Percentiles rank a stretch among this genome's conserved stretches.
phyloP scores from a whole-genome alignment of 2,329 filamentous ascomycete species.

The Cytospora schulzeri region DNA sequence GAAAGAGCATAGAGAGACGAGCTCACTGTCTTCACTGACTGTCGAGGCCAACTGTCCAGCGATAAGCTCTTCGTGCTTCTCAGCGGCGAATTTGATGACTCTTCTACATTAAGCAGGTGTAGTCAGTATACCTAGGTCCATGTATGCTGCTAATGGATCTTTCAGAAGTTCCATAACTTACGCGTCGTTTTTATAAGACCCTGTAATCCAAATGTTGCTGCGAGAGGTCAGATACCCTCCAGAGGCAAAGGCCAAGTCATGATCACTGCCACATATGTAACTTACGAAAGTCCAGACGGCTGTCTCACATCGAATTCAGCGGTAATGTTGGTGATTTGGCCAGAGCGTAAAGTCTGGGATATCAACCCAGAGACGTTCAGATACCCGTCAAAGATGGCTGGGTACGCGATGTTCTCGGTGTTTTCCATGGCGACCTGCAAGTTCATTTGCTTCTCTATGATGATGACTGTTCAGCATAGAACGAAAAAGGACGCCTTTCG shows the following conservation, averaged over 20 bases:
- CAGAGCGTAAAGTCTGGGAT: slow-evolving; percentile 30
- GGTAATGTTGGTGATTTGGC: slow-evolving; percentile 34
- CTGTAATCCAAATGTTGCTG: background rate
- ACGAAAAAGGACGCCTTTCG: background rate
- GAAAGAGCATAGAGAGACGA: slow-evolving; percentile 38
- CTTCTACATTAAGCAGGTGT: background rate
- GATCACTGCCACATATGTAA: slow-evolving; percentile 10
- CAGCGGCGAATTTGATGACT: slow-evolving; percentile 9
- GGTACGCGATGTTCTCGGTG: slow-evolving; percentile 33
- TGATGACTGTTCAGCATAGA: no score
- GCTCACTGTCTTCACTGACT: slow-evolving; percentile 28
- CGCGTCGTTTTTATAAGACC: background rate
- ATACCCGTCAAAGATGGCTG: slow-evolving; percentile 41
- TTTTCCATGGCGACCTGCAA: slow-evolving; percentile 39
- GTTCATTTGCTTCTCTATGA: slow-evolving; percentile 29
- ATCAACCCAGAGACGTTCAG: slow-evolving; percentile 37
- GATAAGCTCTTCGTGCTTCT: slow-evolving; percentile 25
- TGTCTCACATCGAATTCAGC: slow-evolving; percentile 35
- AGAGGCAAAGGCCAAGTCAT: background rate
- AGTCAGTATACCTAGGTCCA: no score
- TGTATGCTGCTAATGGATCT: background rate
- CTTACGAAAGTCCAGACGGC: slow-evolving; percentile 30
- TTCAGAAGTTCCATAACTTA: background rate
- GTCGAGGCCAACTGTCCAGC: slow-evolving; percentile 33
- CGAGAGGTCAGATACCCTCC: background rate